These are phyloP conservation scores for Myxozyma sirexii DNA, from an alignment of 805 yeast species.

Conservation along the genomic window DNA sequence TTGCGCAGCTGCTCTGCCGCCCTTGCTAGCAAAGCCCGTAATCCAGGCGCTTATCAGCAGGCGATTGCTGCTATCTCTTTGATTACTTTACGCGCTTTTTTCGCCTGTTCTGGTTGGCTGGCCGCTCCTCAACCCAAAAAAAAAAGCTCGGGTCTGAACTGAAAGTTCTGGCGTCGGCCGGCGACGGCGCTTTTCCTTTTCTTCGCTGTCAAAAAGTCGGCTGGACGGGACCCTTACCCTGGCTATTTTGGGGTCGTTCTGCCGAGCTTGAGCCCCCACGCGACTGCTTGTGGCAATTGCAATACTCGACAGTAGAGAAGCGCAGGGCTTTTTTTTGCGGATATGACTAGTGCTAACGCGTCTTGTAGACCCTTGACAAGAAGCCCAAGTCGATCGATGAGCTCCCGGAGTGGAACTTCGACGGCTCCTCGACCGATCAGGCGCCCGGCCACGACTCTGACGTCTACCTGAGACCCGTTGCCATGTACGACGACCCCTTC, in stretches of 20 bases:
- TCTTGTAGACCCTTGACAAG: conserved; percentile 62
- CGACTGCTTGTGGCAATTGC: too few relatives aligned
- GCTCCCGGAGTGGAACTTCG: conserved; percentile 98
- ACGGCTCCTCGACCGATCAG: conserved; percentile 97
- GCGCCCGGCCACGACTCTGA: conserved; percentile 99
- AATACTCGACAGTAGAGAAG: too few relatives aligned
- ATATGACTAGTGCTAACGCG: too few relatives aligned
- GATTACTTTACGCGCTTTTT: not conserved
- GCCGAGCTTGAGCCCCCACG: not conserved
- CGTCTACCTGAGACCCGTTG: conserved; percentile 91
- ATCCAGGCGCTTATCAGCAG: too few relatives aligned
- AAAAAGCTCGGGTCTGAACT: too few relatives aligned
- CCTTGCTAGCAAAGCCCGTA: too few relatives aligned
- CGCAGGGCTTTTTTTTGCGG: too few relatives aligned
- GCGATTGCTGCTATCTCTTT: too few relatives aligned
- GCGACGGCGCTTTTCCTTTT: conserved; percentile 6
- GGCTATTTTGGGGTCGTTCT: not conserved
- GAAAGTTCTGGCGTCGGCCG: not conserved
- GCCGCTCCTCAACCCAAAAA: too few relatives aligned
- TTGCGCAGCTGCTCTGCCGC: too few relatives aligned
- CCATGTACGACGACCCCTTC: conserved; percentile 94
- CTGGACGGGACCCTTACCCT: not conserved
- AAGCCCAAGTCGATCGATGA: conserved; percentile 74
- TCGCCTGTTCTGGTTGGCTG: not conserved
- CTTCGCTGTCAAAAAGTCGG: not conserved